Evolutionary conservation across 805 yeast genomes (phyloP).

Genomic region (Candida yuanshanica): DNA sequence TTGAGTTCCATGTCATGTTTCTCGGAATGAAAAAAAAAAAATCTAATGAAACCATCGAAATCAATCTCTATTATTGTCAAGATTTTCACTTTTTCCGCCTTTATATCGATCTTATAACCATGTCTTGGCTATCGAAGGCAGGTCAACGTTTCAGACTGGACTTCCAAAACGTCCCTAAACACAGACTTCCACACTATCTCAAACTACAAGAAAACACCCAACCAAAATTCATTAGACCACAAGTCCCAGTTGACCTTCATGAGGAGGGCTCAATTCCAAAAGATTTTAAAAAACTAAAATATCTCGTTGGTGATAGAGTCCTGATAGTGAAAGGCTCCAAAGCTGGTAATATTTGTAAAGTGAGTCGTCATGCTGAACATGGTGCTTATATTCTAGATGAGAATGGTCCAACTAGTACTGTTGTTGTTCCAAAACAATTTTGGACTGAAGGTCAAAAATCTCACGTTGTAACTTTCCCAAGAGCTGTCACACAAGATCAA

Average conservation of each 20-base stretch:
- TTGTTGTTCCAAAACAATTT: conserved; percentile 63
- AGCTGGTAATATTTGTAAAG: conserved; percentile 69
- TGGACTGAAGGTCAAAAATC: conserved; percentile 71
- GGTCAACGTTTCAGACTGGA: conserved; percentile 31
- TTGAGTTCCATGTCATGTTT: too few relatives aligned
- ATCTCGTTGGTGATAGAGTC: conserved; percentile 72
- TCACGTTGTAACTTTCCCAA: conserved; percentile 68
- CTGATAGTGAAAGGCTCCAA: conserved; percentile 63
- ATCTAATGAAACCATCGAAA: neutral
- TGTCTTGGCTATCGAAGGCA: conserved; percentile 29
- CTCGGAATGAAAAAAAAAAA: neutral
- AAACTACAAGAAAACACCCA: conserved; percentile 26
- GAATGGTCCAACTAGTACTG: conserved; percentile 56
- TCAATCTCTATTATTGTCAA: neutral
- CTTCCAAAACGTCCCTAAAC: conserved; percentile 26
- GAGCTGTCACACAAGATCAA: conserved; percentile 50
- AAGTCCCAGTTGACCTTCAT: conserved; percentile 26
- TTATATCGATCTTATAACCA: neutral
- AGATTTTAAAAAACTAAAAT: conserved; percentile 50
- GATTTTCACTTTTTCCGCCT: neutral
- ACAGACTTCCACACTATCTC: conserved; percentile 24
- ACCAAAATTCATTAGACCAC: conserved; percentile 33
- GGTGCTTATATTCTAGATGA: conserved; percentile 63
- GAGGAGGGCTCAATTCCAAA: conserved; percentile 31
- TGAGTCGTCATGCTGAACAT: conserved; percentile 52